Evolutionary conservation across 495 filamentous ascomycete species (phyloP), one percentile per base, ranked within the genome.

Genomic region (Massariosphaeria phaeospora): DNA sequence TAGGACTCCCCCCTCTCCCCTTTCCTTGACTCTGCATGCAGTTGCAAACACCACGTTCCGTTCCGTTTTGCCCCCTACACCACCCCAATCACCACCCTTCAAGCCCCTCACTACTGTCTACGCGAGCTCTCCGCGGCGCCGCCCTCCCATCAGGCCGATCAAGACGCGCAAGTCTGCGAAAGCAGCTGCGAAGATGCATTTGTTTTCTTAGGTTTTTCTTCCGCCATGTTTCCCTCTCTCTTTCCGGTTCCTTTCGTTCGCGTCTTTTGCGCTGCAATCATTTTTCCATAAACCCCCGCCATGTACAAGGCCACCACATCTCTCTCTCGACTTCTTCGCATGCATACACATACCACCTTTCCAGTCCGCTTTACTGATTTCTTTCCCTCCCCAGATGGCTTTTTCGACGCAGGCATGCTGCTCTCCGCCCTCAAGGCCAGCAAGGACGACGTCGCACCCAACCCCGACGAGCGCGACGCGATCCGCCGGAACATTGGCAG

Each of bases 331-430:
- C 48, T 18, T 67, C 20, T 57, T 49, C 36, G 44, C 60, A 72
- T 59, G 74, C 44, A 21, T 48, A 24, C 15, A 13, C 29, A 48
- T 30, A 52, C 40, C 57, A 20, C 41, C 51, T 18, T 26, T 45
- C 17, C 29, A 30, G 5, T 20, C 27, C 29, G n/a, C 10, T 59
- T 52, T 48, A 44, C 66, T 66, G 53, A 65, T 63, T 62, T 50
- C 36, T 17, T 52, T 41, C 47, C 59, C 46, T 33, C n/a, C 51
- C 29, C 58, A 96, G 90, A 96, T 75, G 90, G 90, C 31, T 95
- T 96, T 76, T 96, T 96, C 71, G 90, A 96, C 71, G 88, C 90
- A 1, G 90, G 90, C 27, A 91, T 95, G 88, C 78, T 96, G 6
- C 76, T 91, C 7, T 86, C 91, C 68, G 90, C 89, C 9, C 79